Evolutionary conservation across 352 stramenopile genomes (phyloP), one percentile per base, ranked within the genome.

Genomic region (Thraustochytrium sp.): DNA sequence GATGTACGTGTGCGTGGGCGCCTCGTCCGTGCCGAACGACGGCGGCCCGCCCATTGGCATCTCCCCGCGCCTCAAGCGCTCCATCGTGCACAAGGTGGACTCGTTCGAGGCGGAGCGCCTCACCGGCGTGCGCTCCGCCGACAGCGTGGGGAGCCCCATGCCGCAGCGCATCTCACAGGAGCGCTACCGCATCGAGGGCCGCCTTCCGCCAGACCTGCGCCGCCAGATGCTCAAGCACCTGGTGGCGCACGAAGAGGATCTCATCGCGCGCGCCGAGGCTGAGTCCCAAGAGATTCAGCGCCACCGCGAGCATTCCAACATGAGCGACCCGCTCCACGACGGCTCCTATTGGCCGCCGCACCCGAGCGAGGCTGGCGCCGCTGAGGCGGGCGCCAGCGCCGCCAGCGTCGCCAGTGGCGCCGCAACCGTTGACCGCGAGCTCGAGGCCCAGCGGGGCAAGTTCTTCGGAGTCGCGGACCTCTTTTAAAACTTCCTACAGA

Each of bases 1-100:
- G 51, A 80, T 80, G 68, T 51, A 54, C 51, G 1, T 80, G 34
- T 21, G 11, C 3, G 38, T 80, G n/a, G 46, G 68, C 48, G 68
- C 42, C 18, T 80, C 68, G 11, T 44, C 68, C n/a, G 68, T 80
- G 26, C 46, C 68, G 5, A 68, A 46, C n/a, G 68, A 80, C n/a
- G 68, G 68, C 8, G 68, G 68, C 3, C 68, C 68, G 26, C 68
- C 68, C 8, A 68, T 80, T 44, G 68, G 68, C 18, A 80, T 80
- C 42, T 80, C 68, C 3, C 68, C 68, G 46, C 48, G 68, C 18
- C 31, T 80, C 18, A 80, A 80, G 68, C 68, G 68, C 23, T 54
- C 37, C 13, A 31, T 80, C 18, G 75, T 51, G 29, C 68, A 68
- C 68, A 64, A 51, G 9, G 4, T 80, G 11, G 46, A 80, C 51